phyloP scores from a whole-genome alignment of 2,329 filamentous ascomycete genomes.

The Exophiala alcalophila region DNA sequence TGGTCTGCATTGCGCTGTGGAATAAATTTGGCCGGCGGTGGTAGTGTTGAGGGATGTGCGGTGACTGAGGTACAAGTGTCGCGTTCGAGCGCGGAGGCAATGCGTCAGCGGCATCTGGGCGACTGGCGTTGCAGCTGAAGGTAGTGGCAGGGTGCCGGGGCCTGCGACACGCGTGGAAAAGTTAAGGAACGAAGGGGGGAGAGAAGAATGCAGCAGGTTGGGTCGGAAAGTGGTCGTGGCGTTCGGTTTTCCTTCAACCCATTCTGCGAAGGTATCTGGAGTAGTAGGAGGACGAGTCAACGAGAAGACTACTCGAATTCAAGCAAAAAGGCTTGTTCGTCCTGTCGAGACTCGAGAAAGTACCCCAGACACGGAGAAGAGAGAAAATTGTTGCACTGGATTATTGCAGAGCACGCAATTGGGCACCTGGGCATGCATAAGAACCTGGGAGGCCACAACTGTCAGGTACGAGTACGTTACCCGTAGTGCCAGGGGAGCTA shows the following conservation, averaged over 20 bases:
- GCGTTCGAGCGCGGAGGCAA: constrained; percentile 25
- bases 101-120: constrained; percentile 29
- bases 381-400: too few species aligned
- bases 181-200: background rate
- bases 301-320: too few species aligned
- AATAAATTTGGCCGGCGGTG: constrained; percentile 5
- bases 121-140: constrained; percentile 2
- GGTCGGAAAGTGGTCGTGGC: background rate
- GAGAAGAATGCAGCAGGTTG: constrained; percentile 3
- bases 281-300: too few species aligned
- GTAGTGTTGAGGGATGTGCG: constrained; percentile 6
- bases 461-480: too few species aligned
- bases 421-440: too few species aligned
- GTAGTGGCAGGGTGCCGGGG: background rate
- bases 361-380: too few species aligned
- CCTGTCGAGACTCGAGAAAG: too few species aligned
- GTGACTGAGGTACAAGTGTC: constrained; percentile 23
- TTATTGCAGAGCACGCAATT: too few species aligned
- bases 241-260: constrained; percentile 11
- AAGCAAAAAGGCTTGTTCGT: too few species aligned
- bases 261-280: too few species aligned
- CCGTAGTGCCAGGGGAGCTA: too few species aligned
- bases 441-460: too few species aligned
- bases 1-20: constrained; percentile 9
- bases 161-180: background rate